Evolutionary conservation across 2,329 filamentous ascomycete species (phyloP), one percentile per base, ranked within the genome.

Genomic region (Endoconidiophora polonica): DNA sequence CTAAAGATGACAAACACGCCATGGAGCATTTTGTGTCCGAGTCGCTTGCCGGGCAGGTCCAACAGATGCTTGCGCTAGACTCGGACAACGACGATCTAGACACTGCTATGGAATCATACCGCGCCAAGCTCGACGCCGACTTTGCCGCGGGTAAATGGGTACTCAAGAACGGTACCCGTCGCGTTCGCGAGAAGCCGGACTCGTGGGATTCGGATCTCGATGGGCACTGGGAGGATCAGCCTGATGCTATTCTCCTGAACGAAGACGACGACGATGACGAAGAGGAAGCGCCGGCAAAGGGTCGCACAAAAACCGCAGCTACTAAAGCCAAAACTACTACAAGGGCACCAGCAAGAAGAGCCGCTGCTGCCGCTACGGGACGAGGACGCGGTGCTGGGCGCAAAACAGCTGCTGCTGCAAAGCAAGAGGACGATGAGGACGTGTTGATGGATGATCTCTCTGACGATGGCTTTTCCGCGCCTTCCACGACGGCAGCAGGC

Each of bases 1-100:
- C 88, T 61, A 96, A 96, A 57, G 86, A 94, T 56, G 91, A 98
- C 66, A 94, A 88, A 60, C 81, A 91, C 58, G 86, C 86, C 2
- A 86, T 96, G 79, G 79, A 88, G 59, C 69, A 79, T 41, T 90
- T 90, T 57, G 80, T 90, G 7, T 76, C 74, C 20, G 80, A 86
- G 29, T 82, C 81, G 12, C 67, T 90, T 2, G 71, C 76, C 2
- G 77, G 73, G 20, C 83, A 87, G 59, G 74, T 88, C 16, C 78
- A 79, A 56, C 74, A 83, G 54, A 71, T 90, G 58, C 68, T 88
- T 33, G 68, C 71, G 1, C 65, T 86, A 4, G 77, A 83, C 43
- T 70, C 74, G 0, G 77, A 84, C 48, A 76, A 81, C 29, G 66
- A 68, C 48, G 81, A 85, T 29, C 69, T 94, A 5, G 76, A 79